Base-by-base conservation (phyloP, 768 basidiomycete species). In the Pleurotus djamor region DNA sequence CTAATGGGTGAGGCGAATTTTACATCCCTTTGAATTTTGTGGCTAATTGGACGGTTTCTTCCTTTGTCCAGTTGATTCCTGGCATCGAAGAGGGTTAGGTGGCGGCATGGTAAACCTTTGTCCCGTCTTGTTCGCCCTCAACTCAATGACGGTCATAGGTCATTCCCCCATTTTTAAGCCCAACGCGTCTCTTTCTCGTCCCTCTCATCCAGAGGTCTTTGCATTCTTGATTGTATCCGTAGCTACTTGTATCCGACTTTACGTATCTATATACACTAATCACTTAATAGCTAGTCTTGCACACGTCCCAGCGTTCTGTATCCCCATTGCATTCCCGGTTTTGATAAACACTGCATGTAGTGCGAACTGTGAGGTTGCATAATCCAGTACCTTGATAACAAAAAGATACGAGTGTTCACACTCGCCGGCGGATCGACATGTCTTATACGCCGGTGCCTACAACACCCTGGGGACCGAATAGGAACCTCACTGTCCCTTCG, bases 401-500 rank as follows among this genome's bases (percentile, higher is more conserved):
- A 28, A 28, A 28, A 28, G 21, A 28, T 3, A 28, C 3, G 21
- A 28, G 2, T 28, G 21, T 28, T 3, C 21, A 28, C 3, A 1
- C 21, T 28, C 21, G 21, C 21, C 21, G 21, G 21, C 21, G 21
- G 21, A 28, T 28, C 3, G 14, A n/a, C 4, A 41, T 41, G 10
- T 33, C 37, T 63, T 47, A 65, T 58, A 62, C 61, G 33, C 62
- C 62, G 49, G 63, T 51, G 1, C 57, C 67, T 43, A 57, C 68
- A 14, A 71, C 67, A 12, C 75, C 76, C 5, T 80, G 77, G 9
- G 91, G 91, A 43, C 84, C 87, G 67, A 94, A 94, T 64, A 92
- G 72, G 72, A 93, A 94, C 58, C 92, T 78, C n/a, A 92, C 88
- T 2, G 91, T 92, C 36, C 88, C 89, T 65, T 91, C 89, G 66